Percentiles rank a stretch among this genome's conserved stretches.
Evolutionary conservation across 176 grass and related monocot genomes (phyloP).

Genomic region (Panicum miliaceum): DNA sequence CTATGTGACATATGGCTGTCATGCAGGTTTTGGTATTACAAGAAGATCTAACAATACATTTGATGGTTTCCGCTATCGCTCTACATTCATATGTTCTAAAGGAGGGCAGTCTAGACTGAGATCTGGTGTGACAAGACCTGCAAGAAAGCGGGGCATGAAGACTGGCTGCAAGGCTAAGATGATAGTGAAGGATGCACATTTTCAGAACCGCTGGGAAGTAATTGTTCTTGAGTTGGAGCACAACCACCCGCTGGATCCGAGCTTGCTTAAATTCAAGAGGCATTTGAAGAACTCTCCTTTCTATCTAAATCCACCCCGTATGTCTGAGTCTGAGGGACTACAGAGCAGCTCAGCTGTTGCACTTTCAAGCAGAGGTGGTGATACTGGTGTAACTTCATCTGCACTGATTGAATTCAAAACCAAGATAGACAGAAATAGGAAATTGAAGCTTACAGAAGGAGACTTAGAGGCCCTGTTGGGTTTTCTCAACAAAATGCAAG

Average conservation of each 20-base stretch:
- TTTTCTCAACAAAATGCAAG: slow-evolving; percentile 80
- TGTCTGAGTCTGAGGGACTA: slow-evolving; percentile 45
- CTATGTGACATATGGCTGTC: slow-evolving; percentile 76
- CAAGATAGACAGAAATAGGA: slow-evolving; percentile 67
- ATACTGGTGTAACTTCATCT: slow-evolving; percentile 43
- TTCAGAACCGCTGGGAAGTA: slow-evolving; percentile 84
- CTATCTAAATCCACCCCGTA: slow-evolving; percentile 47
- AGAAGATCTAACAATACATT: slow-evolving; percentile 84
- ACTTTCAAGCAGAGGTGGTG: slow-evolving; percentile 31
- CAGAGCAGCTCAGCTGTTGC: slow-evolving; percentile 36
- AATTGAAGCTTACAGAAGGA: slow-evolving; percentile 69
- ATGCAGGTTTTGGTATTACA: slow-evolving; percentile 73
- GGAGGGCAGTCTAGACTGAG: slow-evolving; percentile 77
- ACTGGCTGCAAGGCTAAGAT: slow-evolving; percentile 92
- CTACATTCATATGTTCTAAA: slow-evolving; percentile 85
- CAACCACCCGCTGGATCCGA: slow-evolving; percentile 79
- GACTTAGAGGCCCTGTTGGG: slow-evolving; percentile 73
- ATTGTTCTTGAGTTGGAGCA: slow-evolving; percentile 82
- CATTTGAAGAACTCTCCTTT: slow-evolving; percentile 69
- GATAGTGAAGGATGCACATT: slow-evolving; percentile 87
- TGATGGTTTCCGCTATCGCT: slow-evolving; percentile 80
- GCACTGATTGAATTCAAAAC: slow-evolving; percentile 53
- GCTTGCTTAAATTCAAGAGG: slow-evolving; percentile 69
- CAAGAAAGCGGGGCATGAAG: slow-evolving; percentile 66
- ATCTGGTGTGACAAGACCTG: slow-evolving; percentile 59